Percentiles rank a stretch among this genome's conserved stretches.
phyloP scores from a whole-genome alignment of 257 asterid genomes.

The Lycium barbarum region DNA sequence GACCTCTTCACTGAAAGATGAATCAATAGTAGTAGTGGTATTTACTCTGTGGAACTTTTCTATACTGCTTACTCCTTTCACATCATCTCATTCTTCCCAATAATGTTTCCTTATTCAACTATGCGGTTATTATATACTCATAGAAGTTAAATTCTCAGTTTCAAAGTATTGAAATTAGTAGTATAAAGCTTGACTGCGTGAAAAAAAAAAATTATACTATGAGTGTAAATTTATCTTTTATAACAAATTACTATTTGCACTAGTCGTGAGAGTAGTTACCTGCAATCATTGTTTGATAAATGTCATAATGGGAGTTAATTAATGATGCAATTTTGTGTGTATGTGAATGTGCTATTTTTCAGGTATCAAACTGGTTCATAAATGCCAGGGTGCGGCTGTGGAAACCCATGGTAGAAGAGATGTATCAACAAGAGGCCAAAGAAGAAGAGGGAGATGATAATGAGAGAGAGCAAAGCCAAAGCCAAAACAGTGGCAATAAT shows the following conservation, averaged over 20 bases:
- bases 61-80: neutral
- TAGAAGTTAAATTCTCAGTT: too few species aligned
- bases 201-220: too few species aligned
- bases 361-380: constrained; percentile 99
- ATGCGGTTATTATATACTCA: too few species aligned
- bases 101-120: neutral
- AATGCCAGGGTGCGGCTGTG: constrained; percentile 99
- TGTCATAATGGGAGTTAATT: neutral
- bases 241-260: neutral
- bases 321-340: neutral
- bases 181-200: too few species aligned
- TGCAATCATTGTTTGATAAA: neutral
- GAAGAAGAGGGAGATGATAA: constrained; percentile 57
- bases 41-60: neutral
- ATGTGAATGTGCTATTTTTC: constrained; percentile 32
- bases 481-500: constrained; percentile 37
- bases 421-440: constrained; percentile 96
- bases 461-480: constrained; percentile 40
- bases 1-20: neutral
- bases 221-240: neutral
- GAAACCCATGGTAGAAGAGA: constrained; percentile 99
- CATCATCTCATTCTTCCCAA: neutral
- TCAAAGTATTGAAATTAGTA: too few species aligned
- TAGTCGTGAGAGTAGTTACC: neutral
- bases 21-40: neutral